Base-by-base conservation (phyloP, 2,329 filamentous ascomycete species). In the Cladosporium sp. region DNA sequence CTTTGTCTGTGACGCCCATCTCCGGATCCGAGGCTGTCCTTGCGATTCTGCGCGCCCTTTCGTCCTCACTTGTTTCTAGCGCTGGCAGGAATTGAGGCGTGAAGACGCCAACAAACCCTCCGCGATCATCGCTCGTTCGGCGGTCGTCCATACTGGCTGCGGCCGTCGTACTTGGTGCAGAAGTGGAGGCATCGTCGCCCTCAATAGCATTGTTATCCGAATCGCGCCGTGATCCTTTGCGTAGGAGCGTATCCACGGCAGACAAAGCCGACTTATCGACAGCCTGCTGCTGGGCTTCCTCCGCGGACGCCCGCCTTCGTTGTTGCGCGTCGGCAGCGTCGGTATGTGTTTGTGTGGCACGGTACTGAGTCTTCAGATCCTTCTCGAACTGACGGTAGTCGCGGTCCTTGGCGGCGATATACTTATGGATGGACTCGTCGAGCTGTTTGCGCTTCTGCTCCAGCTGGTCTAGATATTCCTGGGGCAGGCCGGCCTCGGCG, bases 401-500 rank as follows among this genome's bases (percentile, higher is more conserved):
- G 44, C 76, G 66, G 65, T 78, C 77, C 67, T 78, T 78, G 54
- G 72, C 66, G 12, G 76, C 75, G 52, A 78, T 76, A 68, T 77
- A 78, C 52, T 75, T 76, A 69, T 78, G 76, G 60, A 78, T 78
- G 10, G 73, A 74, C 18, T 78, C 77, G 64, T 78, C 77, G 52
- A 78, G 69, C 68, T 75, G 74, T 60, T 71, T 73, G 41, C 77
- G 74, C 68, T 78, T 78, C 64, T 72, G 66, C 65, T 78, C 76
- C 51, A 78, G 70, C 55, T 70, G 68, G 59, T 75, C 72, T 6
- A 78, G 69, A 62, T 74, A 75, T 54, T 75, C 72, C 14, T 69
- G 66, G 38, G 75, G 72, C 65, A 76, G 69, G 11, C 65, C 69
- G n/a, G 70, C 66, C 26, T 72, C 70, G 38, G 38, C 32, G 55